Conservation (phyloP, 352 stramenopile species). For the Globisporangium orthogonon region DNA sequence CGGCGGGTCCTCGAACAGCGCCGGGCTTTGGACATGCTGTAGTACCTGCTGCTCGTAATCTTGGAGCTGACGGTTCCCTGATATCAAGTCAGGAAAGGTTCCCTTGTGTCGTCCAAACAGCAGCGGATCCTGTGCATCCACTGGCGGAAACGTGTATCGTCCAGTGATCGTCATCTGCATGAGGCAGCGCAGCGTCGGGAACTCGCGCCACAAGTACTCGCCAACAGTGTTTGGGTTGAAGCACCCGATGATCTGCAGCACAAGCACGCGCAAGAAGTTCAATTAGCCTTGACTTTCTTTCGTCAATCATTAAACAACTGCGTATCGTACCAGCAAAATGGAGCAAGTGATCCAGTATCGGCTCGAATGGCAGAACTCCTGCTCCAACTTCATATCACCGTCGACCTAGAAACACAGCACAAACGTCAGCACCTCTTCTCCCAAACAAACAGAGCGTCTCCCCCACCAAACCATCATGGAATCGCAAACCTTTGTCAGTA, state of each 20-base stretch:
- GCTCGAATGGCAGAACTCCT: slow-evolving; percentile 72
- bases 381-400: slow-evolving; percentile 47
- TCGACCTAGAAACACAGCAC: slow-evolving; percentile 31
- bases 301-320: neutral
- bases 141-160: slow-evolving; percentile 60
- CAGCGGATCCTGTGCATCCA: slow-evolving; percentile 40
- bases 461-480: neutral
- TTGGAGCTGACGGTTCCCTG: slow-evolving; percentile 51
- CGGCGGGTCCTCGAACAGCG: slow-evolving; percentile 45
- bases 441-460: neutral
- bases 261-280: neutral
- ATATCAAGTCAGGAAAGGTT: slow-evolving; percentile 43
- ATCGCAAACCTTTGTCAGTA: slow-evolving; percentile 46
- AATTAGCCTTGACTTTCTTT: neutral
- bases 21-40: slow-evolving; percentile 33
- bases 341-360: slow-evolving; percentile 82
- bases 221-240: slow-evolving; percentile 80
- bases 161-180: slow-evolving; percentile 88
- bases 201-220: slow-evolving; percentile 62
- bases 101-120: slow-evolving; percentile 56
- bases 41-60: slow-evolving; percentile 77
- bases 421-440: neutral
- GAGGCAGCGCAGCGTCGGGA: slow-evolving; percentile 66
- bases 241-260: slow-evolving; percentile 32
- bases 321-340: slow-evolving; percentile 62